Conservation (phyloP, 1,284 basidiomycete genomes). For the Apiotrichum akiyoshidainum region DNA sequence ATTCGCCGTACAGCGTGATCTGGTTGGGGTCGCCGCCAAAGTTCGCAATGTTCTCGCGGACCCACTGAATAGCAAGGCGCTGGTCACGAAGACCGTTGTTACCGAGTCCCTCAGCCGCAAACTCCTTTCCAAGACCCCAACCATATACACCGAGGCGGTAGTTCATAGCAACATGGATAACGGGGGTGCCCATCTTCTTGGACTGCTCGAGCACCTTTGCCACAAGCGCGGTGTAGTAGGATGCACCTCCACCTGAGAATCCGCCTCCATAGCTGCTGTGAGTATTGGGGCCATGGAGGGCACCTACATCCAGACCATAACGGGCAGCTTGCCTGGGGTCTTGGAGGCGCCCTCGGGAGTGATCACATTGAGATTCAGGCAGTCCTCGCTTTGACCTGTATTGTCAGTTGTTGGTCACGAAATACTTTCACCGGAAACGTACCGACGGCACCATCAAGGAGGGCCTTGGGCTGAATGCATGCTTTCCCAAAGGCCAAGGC, state of each 20-base stretch:
- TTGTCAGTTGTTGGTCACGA: too few relatives aligned
- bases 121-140: slow-evolving; percentile 37
- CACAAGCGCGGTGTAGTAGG: slow-evolving; percentile 18
- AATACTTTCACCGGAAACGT: background rate
- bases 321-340: slow-evolving; percentile 35
- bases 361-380: slow-evolving; percentile 50
- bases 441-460: slow-evolving; percentile 20
- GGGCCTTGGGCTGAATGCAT: slow-evolving; percentile 33
- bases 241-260: slow-evolving; percentile 27
- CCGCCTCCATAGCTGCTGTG: slow-evolving; percentile 37
- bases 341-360: slow-evolving; percentile 25
- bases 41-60: slow-evolving; percentile 51
- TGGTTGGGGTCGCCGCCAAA: slow-evolving; percentile 55
- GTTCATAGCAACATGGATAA: slow-evolving; percentile 51
- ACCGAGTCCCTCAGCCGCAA: slow-evolving; percentile 36
- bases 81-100: slow-evolving; percentile 54
- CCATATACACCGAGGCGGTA: slow-evolving; percentile 55
- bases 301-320: slow-evolving; percentile 33
- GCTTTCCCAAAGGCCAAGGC: slow-evolving; percentile 31
- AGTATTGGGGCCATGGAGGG: too few relatives aligned
- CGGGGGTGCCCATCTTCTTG: slow-evolving; percentile 19
- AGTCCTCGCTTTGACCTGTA: slow-evolving; percentile 42
- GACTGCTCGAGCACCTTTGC: slow-evolving; percentile 5
- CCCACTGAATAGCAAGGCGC: slow-evolving; percentile 54
- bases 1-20: slow-evolving; percentile 51